These are phyloP conservation scores for Maudiozyma turicensis DNA, from an alignment of 805 yeast genomes.

Conservation along the genomic window DNA sequence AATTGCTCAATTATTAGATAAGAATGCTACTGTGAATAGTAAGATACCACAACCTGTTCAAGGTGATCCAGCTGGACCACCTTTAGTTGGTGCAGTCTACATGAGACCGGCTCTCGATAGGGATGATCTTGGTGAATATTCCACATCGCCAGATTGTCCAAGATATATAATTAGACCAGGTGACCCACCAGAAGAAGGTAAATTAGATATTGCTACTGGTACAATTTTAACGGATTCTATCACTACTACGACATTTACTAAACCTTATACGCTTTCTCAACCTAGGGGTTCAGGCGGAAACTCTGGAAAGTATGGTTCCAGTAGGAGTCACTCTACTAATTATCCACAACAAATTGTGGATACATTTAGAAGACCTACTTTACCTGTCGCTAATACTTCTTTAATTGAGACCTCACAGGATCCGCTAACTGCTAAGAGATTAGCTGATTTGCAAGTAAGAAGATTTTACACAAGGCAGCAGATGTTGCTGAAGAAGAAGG, in stretches of 20 bases:
- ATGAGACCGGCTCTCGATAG: constrained; percentile 62
- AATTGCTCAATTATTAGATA: constrained; percentile 62
- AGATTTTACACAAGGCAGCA: constrained; percentile 17
- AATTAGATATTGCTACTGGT: constrained; percentile 27
- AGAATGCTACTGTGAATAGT: constrained; percentile 64
- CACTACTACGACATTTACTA: constrained; percentile 15
- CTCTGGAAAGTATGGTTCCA: background rate
- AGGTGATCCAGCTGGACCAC: constrained; percentile 83
- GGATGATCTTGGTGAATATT: constrained; percentile 76
- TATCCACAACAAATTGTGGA: background rate
- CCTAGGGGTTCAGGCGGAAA: constrained; percentile 10
- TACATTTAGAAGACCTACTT: background rate
- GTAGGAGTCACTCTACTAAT: background rate
- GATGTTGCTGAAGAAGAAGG: constrained; percentile 12
- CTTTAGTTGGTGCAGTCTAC: constrained; percentile 84
- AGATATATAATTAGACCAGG: constrained; percentile 36
- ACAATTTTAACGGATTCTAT: constrained; percentile 18
- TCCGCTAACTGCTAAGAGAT: constrained; percentile 16
- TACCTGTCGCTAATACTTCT: background rate
- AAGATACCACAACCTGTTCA: constrained; percentile 74
- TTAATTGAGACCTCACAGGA: background rate
- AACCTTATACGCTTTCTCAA: constrained; percentile 14
- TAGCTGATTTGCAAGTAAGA: constrained; percentile 19
- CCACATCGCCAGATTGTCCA: constrained; percentile 39
- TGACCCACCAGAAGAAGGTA: constrained; percentile 30